Evolutionary conservation across 1,284 basidiomycete genomes (phyloP).

Genomic region (Rhodotorula sp.): DNA sequence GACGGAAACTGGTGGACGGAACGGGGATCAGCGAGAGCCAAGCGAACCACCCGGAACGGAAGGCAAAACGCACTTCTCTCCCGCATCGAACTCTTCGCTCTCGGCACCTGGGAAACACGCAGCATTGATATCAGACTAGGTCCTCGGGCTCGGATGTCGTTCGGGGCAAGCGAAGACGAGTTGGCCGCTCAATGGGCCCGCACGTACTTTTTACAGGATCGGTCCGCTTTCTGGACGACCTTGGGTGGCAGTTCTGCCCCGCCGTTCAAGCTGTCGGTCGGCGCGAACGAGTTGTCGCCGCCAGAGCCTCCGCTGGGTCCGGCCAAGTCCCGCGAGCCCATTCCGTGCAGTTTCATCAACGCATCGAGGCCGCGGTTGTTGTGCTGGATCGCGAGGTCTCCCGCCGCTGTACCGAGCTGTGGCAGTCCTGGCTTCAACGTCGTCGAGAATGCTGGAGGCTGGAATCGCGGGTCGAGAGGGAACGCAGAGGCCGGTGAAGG

Average conservation of each 20-base stretch:
- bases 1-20: constrained; percentile 12
- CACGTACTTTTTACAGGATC: constrained; percentile 25
- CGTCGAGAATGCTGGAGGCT: background rate
- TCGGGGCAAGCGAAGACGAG: background rate
- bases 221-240: constrained; percentile 23
- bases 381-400: background rate
- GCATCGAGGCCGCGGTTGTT: background rate
- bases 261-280: background rate
- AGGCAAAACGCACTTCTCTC: constrained; percentile 5
- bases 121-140: background rate
- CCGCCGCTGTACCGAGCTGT: background rate
- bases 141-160: no score
- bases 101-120: constrained; percentile 8
- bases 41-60: no score
- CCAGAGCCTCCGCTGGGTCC: background rate
- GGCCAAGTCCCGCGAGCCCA: background rate
- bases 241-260: background rate
- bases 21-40: background rate
- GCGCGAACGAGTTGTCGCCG: background rate
- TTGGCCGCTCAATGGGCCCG: no score
- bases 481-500: background rate
- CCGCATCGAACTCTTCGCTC: constrained; percentile 32
- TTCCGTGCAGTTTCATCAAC: background rate
- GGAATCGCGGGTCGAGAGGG: background rate
- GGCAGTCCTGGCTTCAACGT: background rate